phyloP scores from a whole-genome alignment of 768 basidiomycete species.

The Pulveroboletus sp. region DNA sequence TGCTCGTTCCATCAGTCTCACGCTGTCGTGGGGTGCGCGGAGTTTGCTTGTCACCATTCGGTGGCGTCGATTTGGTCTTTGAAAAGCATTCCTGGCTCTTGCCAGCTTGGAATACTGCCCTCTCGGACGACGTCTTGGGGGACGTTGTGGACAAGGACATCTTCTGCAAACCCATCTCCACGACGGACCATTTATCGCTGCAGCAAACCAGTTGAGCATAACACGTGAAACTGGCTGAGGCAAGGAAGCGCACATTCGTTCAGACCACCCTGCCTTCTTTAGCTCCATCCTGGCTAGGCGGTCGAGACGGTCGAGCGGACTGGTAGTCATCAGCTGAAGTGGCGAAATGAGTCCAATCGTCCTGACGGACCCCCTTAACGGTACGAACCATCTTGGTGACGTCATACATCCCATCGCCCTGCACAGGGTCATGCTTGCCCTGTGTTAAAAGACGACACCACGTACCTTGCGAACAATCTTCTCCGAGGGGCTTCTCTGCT shows the following conservation, averaged over 20 bases:
- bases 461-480: constrained; percentile 13
- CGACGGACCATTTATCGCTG: constrained; percentile 28
- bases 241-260: constrained; percentile 19
- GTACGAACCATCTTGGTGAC: constrained; percentile 27
- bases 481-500: constrained; percentile 4
- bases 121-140: constrained; percentile 6
- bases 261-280: constrained; percentile 30
- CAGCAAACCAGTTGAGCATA: background rate
- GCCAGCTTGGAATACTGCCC: background rate
- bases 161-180: constrained; percentile 21
- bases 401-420: constrained; percentile 16
- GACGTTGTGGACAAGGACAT: constrained; percentile 3
- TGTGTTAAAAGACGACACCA: background rate
- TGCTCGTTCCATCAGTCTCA: background rate
- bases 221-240: background rate
- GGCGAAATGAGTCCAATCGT: constrained; percentile 4
- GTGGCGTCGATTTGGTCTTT: background rate
- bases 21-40: background rate
- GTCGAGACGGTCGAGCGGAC: constrained; percentile 29
- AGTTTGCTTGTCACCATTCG: background rate
- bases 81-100: background rate
- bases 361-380: background rate
- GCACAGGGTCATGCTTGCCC: background rate
- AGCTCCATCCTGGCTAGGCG: constrained; percentile 25
- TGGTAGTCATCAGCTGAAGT: constrained; percentile 18